Base-by-base conservation (phyloP, 2,329 filamentous ascomycete genomes). In the Aspergillus amoenus region DNA sequence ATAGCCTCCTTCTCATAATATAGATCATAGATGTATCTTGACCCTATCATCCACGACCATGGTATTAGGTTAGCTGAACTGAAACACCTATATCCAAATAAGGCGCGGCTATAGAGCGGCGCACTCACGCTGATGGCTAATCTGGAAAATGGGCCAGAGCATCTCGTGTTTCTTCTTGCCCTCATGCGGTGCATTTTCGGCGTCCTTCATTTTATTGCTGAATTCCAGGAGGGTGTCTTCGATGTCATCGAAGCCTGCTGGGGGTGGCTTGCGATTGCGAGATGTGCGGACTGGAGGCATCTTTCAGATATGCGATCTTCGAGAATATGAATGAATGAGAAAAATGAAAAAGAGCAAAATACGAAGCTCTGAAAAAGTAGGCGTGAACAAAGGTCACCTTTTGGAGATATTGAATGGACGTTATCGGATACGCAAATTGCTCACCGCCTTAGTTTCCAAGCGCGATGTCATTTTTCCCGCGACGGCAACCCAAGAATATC, bases 1-100 rank as follows among this genome's bases (percentile, higher is more conserved):
- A 99, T 97, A 51, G 93, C 93, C 77, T 97, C 91, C 78, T 97
- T 96, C 75, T 95, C 89, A 78, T 97, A 99, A 80, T 97, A 97
- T 47, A 99, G 82, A 71, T 97, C 94, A 79, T 97, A 99, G 62
- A 99, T 88, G 77, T 99, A 99, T 70, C 91, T 87, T 61, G 84
- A 87, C 43, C 84, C 84, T 84, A 52, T 46, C 8, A 40, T 17
- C 30, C 9, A 40, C 8, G 34, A n/a, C 18, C 6, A 9, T 18
- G 7, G 40, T 17, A 15, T 57, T 32, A 39, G 49, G 27, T 52
- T 47, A 56, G 52, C 24, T 57, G 34, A 47, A 13, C 17, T 17
- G 43, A 44, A 32, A 13, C 30, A 30, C 5, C 1, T 15, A 17
- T 7, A 13, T 11, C 13, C 34, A 37, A 37, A 37, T 17, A 39